These are phyloP conservation scores for Lodderomyces jiufengensis DNA, from an alignment of 1,139 yeast species.

Conservation along the genomic window DNA sequence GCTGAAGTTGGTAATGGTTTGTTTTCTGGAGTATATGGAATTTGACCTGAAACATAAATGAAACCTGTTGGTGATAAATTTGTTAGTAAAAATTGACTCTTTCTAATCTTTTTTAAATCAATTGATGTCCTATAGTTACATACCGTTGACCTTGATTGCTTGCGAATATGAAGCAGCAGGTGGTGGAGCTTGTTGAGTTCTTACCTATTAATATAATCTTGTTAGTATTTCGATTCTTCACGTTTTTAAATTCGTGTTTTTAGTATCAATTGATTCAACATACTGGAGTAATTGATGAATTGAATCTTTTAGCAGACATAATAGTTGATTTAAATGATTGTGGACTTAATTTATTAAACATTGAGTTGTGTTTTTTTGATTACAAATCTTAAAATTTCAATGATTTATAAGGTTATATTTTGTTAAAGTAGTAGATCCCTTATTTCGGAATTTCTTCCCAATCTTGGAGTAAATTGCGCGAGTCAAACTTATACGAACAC, in stretches of 20 bases:
- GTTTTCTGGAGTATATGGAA: slow-evolving; percentile 83
- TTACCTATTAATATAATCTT: slow-evolving; percentile 37
- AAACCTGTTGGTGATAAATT: slow-evolving; percentile 42
- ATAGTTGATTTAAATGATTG: slow-evolving; percentile 19
- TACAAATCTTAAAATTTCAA: too few species aligned
- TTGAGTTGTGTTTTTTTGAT: too few species aligned
- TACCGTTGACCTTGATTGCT: slow-evolving; percentile 83
- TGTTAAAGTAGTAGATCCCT: too few species aligned
- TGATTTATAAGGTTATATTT: too few species aligned
- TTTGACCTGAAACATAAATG: slow-evolving; percentile 91
- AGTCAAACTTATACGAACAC: too few species aligned
- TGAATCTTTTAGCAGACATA: slow-evolving; percentile 21
- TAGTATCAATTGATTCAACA: slow-evolving; percentile 15
- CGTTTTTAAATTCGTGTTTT: not conserved
- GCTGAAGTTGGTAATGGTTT: slow-evolving; percentile 71
- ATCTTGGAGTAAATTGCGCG: too few species aligned
- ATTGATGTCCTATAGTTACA: slow-evolving; percentile 19
- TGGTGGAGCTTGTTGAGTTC: slow-evolving; percentile 80
- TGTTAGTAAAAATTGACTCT: too few species aligned
- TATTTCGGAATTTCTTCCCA: too few species aligned
- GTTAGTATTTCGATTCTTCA: slow-evolving; percentile 22
- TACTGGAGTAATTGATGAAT: slow-evolving; percentile 47
- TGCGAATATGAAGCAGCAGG: slow-evolving; percentile 96
- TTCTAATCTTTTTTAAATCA: not conserved
- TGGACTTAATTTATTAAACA: slow-evolving; percentile 16